These are phyloP conservation scores for Inosperma sp. DNA, from an alignment of 768 basidiomycete species.

Conservation along the genomic window DNA sequence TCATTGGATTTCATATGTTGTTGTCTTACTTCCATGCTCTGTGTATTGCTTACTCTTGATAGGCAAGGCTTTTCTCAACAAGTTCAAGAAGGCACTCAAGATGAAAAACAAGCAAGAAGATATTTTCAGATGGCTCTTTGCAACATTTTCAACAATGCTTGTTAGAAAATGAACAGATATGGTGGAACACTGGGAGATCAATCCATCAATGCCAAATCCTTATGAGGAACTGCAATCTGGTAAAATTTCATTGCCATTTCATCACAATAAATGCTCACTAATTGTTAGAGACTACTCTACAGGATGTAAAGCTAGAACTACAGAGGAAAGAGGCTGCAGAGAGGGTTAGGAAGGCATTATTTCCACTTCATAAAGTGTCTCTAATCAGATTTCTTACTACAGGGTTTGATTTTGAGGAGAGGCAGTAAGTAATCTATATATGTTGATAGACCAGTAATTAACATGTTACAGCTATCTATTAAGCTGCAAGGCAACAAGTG, in stretches of 20 bases:
- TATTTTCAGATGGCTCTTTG: conserved; percentile 1
- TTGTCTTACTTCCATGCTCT: neutral
- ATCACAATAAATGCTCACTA: neutral
- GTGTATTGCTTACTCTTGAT: neutral
- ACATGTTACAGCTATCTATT: neutral
- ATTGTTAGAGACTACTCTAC: neutral
- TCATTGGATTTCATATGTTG: conserved; percentile 14
- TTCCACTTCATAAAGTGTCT: neutral
- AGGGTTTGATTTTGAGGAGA: neutral
- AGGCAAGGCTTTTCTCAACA: neutral
- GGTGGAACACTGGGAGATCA: conserved; percentile 7
- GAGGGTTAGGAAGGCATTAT: neutral
- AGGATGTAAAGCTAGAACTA: neutral
- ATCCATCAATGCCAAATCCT: conserved; percentile 12
- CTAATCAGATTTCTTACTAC: neutral
- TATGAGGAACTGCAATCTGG: conserved; percentile 12
- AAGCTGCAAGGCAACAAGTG: neutral
- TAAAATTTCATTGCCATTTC: neutral
- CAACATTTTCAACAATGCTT: neutral
- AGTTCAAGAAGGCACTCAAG: conserved; percentile 6
- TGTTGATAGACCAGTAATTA: neutral
- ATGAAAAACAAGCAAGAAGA: conserved; percentile 10
- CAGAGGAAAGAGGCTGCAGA: neutral
- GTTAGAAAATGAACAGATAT: conserved; percentile 8
- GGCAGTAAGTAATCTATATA: neutral